phyloP scores from a whole-genome alignment of 176 grass and related monocot genomes.

The Avena atlantica region DNA sequence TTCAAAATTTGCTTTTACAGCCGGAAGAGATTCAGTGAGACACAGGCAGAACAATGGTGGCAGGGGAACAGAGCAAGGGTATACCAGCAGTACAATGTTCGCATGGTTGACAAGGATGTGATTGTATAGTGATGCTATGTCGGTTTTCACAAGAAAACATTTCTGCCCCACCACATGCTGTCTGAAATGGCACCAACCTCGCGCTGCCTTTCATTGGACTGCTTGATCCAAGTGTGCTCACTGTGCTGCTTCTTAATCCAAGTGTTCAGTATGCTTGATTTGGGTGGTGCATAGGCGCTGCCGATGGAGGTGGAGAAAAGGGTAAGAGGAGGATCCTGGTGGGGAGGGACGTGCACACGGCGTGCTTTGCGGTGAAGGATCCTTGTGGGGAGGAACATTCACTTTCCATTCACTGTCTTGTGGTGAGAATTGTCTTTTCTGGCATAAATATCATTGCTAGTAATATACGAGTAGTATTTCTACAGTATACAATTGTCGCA shows the following conservation, averaged over 20 bases:
- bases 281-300: background rate
- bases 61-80: conserved; percentile 90
- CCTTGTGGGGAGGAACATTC: conserved; percentile 42
- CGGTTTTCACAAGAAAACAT: background rate
- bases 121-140: background rate
- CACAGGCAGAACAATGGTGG: conserved; percentile 96
- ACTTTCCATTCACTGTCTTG: background rate
- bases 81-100: conserved; percentile 90
- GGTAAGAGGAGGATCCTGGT: background rate
- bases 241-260: background rate
- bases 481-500: background rate
- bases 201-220: background rate
- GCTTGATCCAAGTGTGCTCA: background rate
- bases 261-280: background rate
- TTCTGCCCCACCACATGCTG: background rate
- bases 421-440: background rate
- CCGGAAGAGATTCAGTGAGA: conserved; percentile 95
- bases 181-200: background rate
- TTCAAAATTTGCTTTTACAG: conserved; percentile 44
- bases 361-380: conserved; percentile 61
- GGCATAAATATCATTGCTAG: too few relatives aligned
- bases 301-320: background rate
- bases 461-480: background rate
- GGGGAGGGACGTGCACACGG: conserved; percentile 64
- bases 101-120: conserved; percentile 62